A percentile compares a stretch with the other conserved stretches of the same genome.
Conservation (phyloP, 2,329 filamentous ascomycete species). For the Endoconidiophora laricicola region DNA sequence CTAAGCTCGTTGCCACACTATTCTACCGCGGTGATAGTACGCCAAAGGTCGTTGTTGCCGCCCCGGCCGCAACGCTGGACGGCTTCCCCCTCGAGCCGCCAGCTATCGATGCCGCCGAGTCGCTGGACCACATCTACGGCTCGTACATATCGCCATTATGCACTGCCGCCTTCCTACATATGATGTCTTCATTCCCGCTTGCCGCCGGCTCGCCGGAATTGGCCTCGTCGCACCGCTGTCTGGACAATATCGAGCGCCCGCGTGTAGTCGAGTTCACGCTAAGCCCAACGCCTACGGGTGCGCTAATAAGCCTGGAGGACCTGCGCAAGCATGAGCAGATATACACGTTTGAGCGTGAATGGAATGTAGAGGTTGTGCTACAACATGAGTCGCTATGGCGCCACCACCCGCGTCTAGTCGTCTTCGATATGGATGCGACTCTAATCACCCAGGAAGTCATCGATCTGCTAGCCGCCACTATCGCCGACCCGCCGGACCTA, state of each 20-base stretch:
- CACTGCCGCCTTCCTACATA: conserved; percentile 47
- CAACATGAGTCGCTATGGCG: conserved; percentile 59
- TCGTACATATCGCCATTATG: conserved; percentile 49
- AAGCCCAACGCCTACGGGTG: conserved; percentile 39
- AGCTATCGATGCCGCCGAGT: conserved; percentile 34
- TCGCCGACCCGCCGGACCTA: conserved; percentile 52
- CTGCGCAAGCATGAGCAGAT: conserved; percentile 67
- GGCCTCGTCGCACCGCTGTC: conserved; percentile 45
- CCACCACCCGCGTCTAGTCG: conserved; percentile 67
- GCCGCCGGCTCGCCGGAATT: conserved; percentile 34
- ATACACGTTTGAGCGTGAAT: conserved; percentile 71
- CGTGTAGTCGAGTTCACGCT: conserved; percentile 50
- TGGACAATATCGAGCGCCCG: conserved; percentile 43
- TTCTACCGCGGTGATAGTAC: conserved; percentile 35
- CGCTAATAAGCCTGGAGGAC: conserved; percentile 50
- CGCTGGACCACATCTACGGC: conserved; percentile 48
- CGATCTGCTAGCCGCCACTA: conserved; percentile 74
- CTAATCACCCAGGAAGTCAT: conserved; percentile 96
- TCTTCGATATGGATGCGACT: conserved; percentile 98
- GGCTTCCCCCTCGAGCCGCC: conserved; percentile 44
- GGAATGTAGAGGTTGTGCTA: conserved; percentile 73
- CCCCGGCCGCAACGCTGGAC: conserved; percentile 41
- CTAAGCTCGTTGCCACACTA: conserved; percentile 43
- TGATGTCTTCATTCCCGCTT: conserved; percentile 46
- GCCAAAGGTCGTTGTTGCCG: conserved; percentile 25